phyloP scores from a whole-genome alignment of 768 basidiomycete genomes.

The Tricholoma matsutake region DNA sequence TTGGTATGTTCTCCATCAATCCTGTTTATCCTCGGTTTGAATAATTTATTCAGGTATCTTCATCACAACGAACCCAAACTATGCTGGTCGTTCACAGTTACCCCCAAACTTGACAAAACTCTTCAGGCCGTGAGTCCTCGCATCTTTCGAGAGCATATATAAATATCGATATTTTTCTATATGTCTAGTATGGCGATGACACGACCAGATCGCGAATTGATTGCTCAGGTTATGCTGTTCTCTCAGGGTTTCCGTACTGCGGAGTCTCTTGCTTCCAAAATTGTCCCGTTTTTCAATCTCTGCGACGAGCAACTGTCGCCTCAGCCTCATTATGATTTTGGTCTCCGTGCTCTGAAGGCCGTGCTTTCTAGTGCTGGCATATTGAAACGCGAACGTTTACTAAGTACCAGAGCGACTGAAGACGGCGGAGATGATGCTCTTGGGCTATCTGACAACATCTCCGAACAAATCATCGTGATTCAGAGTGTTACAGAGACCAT shows the following conservation, averaged over 20 bases:
- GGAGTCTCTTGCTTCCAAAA: slow-evolving; percentile 95
- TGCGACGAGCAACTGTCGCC: slow-evolving; percentile 96
- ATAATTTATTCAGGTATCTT: slow-evolving; percentile 67
- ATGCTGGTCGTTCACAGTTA: slow-evolving; percentile 92
- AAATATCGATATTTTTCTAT: slow-evolving; percentile 11
- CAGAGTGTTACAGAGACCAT: slow-evolving; percentile 99
- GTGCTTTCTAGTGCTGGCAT: slow-evolving; percentile 97
- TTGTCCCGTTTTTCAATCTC: slow-evolving; percentile 99
- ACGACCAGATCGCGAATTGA: slow-evolving; percentile 94
- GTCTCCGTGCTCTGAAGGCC: slow-evolving; percentile 94
- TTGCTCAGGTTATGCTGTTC: slow-evolving; percentile 99
- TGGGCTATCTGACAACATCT: slow-evolving; percentile 65
- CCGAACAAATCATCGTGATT: slow-evolving; percentile 95
- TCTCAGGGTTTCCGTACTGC: slow-evolving; percentile 99
- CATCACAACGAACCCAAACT: slow-evolving; percentile 98
- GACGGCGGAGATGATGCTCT: slow-evolving; percentile 39
- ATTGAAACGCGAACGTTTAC: slow-evolving; percentile 87
- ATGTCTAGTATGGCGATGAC: slow-evolving; percentile 93
- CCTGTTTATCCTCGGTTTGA: not conserved
- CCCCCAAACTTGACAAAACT: slow-evolving; percentile 89
- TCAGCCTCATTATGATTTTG: slow-evolving; percentile 99
- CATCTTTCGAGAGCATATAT: not conserved
- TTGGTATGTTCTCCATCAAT: slow-evolving; percentile 48
- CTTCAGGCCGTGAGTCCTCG: slow-evolving; percentile 78
- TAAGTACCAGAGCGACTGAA: slow-evolving; percentile 40